A percentile compares a stretch with the other conserved stretches of the same genome.
Evolutionary conservation across 192 early-diverging fungal genomes (phyloP).

Genomic region (Podila epicladia): DNA sequence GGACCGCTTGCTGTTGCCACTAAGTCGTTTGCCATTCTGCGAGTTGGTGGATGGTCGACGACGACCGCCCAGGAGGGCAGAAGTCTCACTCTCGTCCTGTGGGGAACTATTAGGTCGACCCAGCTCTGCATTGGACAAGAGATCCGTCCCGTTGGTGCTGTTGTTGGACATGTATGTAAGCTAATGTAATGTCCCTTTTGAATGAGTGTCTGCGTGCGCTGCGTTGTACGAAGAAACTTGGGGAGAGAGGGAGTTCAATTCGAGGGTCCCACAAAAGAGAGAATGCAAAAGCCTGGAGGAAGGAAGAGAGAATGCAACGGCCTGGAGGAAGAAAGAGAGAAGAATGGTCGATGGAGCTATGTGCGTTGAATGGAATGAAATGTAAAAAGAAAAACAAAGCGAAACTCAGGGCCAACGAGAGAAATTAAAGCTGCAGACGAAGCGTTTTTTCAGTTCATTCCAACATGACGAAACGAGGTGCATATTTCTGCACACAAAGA

Average conservation of each 20-base stretch:
- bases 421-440: no score
- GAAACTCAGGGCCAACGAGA: no score
- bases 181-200: background rate
- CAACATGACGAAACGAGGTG: no score
- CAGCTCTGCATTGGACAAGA: conserved; percentile 19
- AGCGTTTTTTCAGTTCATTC: no score
- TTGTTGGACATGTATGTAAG: background rate
- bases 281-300: background rate
- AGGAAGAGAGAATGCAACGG: background rate
- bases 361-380: no score
- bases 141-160: background rate
- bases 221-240: background rate
- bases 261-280: background rate
- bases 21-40: background rate
- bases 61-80: conserved; percentile 2
- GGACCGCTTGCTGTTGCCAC: conserved; percentile 1
- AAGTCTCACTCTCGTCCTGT: conserved; percentile 1
- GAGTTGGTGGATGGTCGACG: background rate
- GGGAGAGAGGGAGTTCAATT: background rate
- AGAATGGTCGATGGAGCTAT: background rate
- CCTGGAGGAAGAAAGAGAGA: background rate
- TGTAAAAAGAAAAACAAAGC: no score
- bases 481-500: no score
- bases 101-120: conserved; percentile 8
- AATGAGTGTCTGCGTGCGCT: background rate